phyloP scores from a whole-genome alignment of 495 filamentous ascomycete genomes.

The Immersiella caudata region DNA sequence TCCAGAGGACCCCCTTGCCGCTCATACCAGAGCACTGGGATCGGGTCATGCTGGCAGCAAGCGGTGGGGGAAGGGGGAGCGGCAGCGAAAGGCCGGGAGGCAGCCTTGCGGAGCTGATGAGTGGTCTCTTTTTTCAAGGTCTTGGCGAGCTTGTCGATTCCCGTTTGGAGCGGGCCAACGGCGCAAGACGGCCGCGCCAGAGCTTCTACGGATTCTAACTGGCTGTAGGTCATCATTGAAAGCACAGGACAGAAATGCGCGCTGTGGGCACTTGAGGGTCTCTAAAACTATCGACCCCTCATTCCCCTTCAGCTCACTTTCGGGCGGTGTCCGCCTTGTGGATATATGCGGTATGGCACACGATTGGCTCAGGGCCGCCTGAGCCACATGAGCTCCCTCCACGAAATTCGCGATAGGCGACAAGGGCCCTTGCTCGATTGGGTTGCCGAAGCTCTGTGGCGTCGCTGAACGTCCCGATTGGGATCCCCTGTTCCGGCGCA shows the following conservation, averaged over 20 bases:
- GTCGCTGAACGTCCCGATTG: slow-evolving; percentile 39
- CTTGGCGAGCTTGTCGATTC: slow-evolving; percentile 19
- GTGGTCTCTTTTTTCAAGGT: slow-evolving; percentile 13
- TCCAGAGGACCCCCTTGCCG: not conserved
- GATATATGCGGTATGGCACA: not conserved
- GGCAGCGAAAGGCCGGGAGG: not conserved
- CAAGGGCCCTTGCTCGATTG: slow-evolving; percentile 22
- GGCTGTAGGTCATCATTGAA: not conserved
- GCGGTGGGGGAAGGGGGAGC: not conserved
- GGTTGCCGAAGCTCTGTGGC: slow-evolving; percentile 27
- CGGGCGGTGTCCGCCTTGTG: not conserved
- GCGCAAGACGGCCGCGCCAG: not conserved
- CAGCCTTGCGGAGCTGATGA: slow-evolving; percentile 33
- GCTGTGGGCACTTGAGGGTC: not conserved
- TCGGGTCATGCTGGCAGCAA: slow-evolving; percentile 21
- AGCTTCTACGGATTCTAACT: slow-evolving; percentile 4
- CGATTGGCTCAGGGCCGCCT: slow-evolving; percentile 29
- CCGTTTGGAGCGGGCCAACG: slow-evolving; percentile 14
- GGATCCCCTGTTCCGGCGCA: slow-evolving; percentile 22
- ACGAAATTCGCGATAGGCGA: slow-evolving; percentile 19
- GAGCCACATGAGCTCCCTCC: slow-evolving; percentile 33
- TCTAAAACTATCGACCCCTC: slow-evolving; percentile 8
- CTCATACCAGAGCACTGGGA: slow-evolving; percentile 25
- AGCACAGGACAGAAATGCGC: slow-evolving; percentile 3
- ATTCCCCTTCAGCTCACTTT: slow-evolving; percentile 27